These are phyloP conservation scores for Rhizopogon vinicolor DNA, from an alignment of 768 basidiomycete species.

Conservation along the genomic window DNA sequence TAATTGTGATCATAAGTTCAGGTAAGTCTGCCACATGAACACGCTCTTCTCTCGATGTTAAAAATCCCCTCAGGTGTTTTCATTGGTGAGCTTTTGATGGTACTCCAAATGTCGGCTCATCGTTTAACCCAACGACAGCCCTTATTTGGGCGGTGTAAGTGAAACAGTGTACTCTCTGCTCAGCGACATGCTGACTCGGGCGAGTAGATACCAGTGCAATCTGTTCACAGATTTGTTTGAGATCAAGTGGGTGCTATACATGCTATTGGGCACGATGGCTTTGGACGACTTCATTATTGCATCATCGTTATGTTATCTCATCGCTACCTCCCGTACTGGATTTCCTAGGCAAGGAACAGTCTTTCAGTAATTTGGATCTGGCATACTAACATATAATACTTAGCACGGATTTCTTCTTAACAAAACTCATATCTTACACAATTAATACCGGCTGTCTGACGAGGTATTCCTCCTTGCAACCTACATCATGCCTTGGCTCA, in stretches of 20 bases:
- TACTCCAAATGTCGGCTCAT: neutral
- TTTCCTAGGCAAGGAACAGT: neutral
- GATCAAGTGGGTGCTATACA: neutral
- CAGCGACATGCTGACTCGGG: too few species aligned
- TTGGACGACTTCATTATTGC: neutral
- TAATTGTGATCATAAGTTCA: neutral
- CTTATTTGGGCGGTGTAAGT: neutral
- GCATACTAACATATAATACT: neutral
- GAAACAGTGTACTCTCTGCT: neutral
- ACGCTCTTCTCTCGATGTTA: neutral
- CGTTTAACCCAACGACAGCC: neutral
- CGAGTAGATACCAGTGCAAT: neutral
- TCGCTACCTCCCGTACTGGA: neutral
- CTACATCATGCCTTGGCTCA: neutral
- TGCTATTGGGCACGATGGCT: neutral
- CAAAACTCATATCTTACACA: neutral
- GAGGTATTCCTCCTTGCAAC: neutral
- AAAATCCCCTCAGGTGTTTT: neutral
- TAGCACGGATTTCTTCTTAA: neutral
- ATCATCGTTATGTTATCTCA: neutral
- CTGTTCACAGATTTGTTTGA: neutral
- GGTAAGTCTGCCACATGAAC: neutral
- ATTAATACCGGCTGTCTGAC: neutral
- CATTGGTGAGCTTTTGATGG: neutral
- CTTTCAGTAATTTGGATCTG: neutral